A percentile compares a stretch with the other conserved stretches of the same genome.
phyloP scores from a whole-genome alignment of 495 filamentous ascomycete species.

The Penicillium soppii region DNA sequence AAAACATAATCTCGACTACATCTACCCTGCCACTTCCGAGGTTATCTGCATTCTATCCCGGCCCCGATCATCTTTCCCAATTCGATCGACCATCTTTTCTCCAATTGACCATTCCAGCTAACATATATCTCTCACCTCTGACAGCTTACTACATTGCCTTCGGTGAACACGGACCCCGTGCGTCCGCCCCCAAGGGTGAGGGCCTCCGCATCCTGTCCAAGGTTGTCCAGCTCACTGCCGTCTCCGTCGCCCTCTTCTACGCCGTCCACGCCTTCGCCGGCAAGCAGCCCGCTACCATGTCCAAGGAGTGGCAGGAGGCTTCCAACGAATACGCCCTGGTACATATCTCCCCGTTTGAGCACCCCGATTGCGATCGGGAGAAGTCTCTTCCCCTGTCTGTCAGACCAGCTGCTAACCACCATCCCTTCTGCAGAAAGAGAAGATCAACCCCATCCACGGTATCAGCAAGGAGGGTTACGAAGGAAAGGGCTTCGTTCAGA shows the following conservation, averaged over 20 bases:
- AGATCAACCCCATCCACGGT: conserved; percentile 84
- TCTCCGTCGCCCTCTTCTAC: conserved; percentile 65
- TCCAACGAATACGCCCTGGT: conserved; percentile 91
- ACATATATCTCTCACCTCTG: conserved; percentile 15
- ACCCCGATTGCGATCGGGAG: conserved; percentile 1
- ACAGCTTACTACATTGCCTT: conserved; percentile 99
- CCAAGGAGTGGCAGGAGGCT: conserved; percentile 89
- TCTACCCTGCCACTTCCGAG: conserved; percentile 23
- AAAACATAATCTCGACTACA: background rate
- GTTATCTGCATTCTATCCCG: conserved; percentile 3
- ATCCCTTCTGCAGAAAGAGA: conserved; percentile 64
- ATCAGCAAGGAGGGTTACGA: conserved; percentile 75
- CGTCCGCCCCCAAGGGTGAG: conserved; percentile 79
- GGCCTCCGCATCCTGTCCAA: conserved; percentile 68
- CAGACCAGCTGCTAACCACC: conserved; percentile 16
- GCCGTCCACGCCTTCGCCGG: conserved; percentile 63
- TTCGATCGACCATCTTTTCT: background rate
- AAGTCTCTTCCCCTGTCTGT: conserved; percentile 2
- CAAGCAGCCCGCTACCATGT: conserved; percentile 80
- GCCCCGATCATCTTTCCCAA: background rate
- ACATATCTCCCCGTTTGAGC: conserved; percentile 31
- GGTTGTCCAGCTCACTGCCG: conserved; percentile 59
- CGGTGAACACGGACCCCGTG: conserved; percentile 89
- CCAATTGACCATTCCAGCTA: conserved; percentile 13
- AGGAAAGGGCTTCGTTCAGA: conserved; percentile 83